Percentiles rank a stretch among this genome's conserved stretches.
These are phyloP conservation scores for Sugiyamaella neomexicana DNA, from an alignment of 1,139 yeast genomes.

Conservation along the genomic window DNA sequence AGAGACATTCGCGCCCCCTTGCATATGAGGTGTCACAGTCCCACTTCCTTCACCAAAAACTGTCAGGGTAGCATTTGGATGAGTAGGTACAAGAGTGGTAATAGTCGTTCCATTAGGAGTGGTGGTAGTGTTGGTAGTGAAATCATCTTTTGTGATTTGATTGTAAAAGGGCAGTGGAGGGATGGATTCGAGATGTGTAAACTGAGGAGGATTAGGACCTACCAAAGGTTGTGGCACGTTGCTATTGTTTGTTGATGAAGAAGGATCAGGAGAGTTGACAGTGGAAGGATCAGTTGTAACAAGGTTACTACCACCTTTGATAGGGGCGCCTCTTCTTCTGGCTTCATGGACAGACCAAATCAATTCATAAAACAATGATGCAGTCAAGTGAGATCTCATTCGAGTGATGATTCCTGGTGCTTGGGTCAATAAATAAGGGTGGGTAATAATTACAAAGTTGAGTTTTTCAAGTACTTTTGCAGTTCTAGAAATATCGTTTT, in stretches of 20 bases:
- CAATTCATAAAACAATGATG: constrained; percentile 85
- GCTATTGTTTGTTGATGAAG: neutral
- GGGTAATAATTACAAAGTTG: constrained; percentile 81
- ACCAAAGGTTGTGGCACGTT: constrained; percentile 33
- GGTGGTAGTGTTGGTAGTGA: constrained; percentile 78
- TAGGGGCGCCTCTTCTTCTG: constrained; percentile 56
- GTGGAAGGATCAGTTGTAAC: constrained; percentile 18
- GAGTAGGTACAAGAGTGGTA: constrained; percentile 83
- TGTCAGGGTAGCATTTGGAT: constrained; percentile 25
- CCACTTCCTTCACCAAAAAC: constrained; percentile 20
- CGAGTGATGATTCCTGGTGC: constrained; percentile 74
- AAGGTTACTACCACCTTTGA: constrained; percentile 19
- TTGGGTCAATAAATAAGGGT: constrained; percentile 76
- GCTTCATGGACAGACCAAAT: constrained; percentile 97
- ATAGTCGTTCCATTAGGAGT: constrained; percentile 92
- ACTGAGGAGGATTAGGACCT: constrained; percentile 33
- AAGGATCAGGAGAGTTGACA: constrained; percentile 17
- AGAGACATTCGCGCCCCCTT: no score
- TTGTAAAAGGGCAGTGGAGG: constrained; percentile 89
- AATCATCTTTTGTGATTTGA: constrained; percentile 89
- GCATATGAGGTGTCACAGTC: neutral
- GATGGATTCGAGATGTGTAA: constrained; percentile 29
- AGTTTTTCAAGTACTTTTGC: constrained; percentile 91
- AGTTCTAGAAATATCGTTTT: constrained; percentile 86
- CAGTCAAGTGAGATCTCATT: constrained; percentile 91